phyloP scores from a whole-genome alignment of 768 basidiomycete species.

The Kwoniella sp. region DNA sequence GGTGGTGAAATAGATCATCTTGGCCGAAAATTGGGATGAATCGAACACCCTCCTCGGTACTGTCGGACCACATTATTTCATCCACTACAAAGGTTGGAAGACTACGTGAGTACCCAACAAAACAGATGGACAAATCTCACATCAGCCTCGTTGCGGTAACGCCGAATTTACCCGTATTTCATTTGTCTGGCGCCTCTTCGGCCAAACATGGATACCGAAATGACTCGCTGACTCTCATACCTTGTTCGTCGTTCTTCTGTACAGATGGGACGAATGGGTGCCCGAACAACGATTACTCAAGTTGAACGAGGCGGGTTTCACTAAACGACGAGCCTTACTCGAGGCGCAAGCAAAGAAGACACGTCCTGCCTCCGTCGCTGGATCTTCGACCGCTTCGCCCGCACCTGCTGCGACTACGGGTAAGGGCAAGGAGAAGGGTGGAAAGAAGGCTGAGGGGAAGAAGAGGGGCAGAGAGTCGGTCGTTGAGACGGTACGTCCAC shows the following conservation, averaged over 20 bases:
- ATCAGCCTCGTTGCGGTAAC: background rate
- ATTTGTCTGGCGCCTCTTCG: too few species aligned
- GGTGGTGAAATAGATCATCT: conserved; percentile 61
- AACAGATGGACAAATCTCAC: background rate
- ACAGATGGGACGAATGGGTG: conserved; percentile 98
- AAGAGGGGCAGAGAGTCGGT: conserved; percentile 62
- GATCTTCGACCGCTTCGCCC: conserved; percentile 25
- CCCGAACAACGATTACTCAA: conserved; percentile 78
- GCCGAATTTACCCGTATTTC: too few species aligned
- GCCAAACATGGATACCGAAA: too few species aligned
- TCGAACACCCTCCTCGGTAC: conserved; percentile 64
- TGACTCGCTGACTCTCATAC: background rate
- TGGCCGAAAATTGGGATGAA: conserved; percentile 67
- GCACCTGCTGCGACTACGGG: conserved; percentile 16
- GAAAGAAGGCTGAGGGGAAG: conserved; percentile 60
- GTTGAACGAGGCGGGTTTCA: conserved; percentile 75
- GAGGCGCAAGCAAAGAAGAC: conserved; percentile 57
- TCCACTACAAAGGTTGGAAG: conserved; percentile 99
- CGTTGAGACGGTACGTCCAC: conserved; percentile 51
- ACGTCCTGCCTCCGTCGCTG: conserved; percentile 55
- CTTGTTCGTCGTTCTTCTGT: background rate
- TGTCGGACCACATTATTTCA: conserved; percentile 81
- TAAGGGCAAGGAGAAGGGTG: conserved; percentile 50
- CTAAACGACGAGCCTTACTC: conserved; percentile 70
- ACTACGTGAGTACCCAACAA: conserved; percentile 86